phyloP scores from a whole-genome alignment of 2,329 filamentous ascomycete species.

The Cladophialophora bantiana region DNA sequence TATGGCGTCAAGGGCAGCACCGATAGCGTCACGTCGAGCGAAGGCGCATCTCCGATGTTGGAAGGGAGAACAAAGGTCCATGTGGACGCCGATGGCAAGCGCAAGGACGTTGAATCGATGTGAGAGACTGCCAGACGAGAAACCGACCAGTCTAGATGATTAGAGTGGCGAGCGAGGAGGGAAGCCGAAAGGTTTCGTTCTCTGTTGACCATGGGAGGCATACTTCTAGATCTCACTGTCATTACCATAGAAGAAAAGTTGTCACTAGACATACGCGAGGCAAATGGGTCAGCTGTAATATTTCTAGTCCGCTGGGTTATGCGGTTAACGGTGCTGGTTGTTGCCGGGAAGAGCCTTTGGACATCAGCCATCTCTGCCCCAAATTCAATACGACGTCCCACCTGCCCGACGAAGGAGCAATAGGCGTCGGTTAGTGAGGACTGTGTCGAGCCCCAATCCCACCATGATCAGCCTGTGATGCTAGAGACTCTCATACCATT shows the following conservation, averaged over 20 bases:
- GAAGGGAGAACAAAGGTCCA: slow-evolving; percentile 8
- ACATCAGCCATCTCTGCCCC: too few relatives aligned
- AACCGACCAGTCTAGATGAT: too few relatives aligned
- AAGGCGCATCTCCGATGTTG: slow-evolving; percentile 1
- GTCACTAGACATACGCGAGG: not conserved
- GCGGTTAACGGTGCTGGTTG: too few relatives aligned
- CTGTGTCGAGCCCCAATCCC: not conserved
- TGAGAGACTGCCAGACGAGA: not conserved
- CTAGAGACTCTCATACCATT: not conserved
- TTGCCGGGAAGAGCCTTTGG: too few relatives aligned
- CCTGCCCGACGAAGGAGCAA: too few relatives aligned
- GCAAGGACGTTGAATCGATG: slow-evolving; percentile 7
- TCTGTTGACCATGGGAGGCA: not conserved
- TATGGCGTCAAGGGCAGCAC: slow-evolving; percentile 14
- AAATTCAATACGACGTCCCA: too few relatives aligned
- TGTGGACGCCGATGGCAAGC: slow-evolving; percentile 1
- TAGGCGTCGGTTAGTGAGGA: too few relatives aligned
- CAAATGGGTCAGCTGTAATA: too few relatives aligned
- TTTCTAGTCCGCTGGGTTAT: too few relatives aligned
- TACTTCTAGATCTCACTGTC: not conserved
- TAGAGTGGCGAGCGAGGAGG: not conserved
- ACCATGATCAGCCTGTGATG: not conserved
- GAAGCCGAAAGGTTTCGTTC: not conserved
- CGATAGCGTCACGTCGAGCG: not conserved
- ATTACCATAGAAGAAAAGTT: slow-evolving; percentile 1